Conservation (phyloP, 1,284 basidiomycete species). For the Malassezia psittaci region DNA sequence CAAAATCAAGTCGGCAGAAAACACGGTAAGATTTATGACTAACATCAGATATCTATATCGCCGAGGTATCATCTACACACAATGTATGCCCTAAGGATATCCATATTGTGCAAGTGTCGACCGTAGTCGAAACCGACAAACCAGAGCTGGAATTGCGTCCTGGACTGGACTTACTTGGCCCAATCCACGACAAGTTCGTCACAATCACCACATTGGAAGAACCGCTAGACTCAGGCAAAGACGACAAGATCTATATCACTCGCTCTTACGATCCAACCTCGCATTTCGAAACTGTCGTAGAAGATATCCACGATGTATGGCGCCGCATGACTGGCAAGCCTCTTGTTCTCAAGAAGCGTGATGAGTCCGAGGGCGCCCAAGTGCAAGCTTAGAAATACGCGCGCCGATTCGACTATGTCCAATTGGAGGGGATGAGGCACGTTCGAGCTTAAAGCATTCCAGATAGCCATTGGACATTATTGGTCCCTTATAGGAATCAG, state of each 20-base stretch:
- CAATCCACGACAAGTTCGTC: conserved; percentile 94
- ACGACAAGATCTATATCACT: conserved; percentile 89
- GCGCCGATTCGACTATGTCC: neutral
- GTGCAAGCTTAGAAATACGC: conserved; percentile 27
- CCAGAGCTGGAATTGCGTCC: conserved; percentile 87
- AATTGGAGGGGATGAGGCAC: neutral
- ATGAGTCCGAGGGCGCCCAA: conserved; percentile 41
- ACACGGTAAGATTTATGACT: conserved; percentile 59
- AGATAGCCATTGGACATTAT: no score
- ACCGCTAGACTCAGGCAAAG: conserved; percentile 67
- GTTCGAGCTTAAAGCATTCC: no score
- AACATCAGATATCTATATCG: conserved; percentile 88
- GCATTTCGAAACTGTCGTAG: conserved; percentile 79
- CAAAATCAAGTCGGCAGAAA: conserved; percentile 92
- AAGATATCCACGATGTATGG: conserved; percentile 47
- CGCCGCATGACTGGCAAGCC: conserved; percentile 40
- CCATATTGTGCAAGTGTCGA: conserved; percentile 94
- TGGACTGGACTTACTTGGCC: conserved; percentile 81
- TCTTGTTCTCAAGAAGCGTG: conserved; percentile 43
- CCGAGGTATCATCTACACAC: conserved; percentile 90
- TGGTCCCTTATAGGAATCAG: no score
- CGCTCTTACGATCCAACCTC: conserved; percentile 96
- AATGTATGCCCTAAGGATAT: conserved; percentile 92
- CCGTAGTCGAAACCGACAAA: conserved; percentile 87
- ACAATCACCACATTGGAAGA: conserved; percentile 78